Evolutionary conservation across 2,329 filamentous ascomycete species (phyloP), one percentile per base, ranked within the genome.

Genomic region (Colletotrichum sp.): DNA sequence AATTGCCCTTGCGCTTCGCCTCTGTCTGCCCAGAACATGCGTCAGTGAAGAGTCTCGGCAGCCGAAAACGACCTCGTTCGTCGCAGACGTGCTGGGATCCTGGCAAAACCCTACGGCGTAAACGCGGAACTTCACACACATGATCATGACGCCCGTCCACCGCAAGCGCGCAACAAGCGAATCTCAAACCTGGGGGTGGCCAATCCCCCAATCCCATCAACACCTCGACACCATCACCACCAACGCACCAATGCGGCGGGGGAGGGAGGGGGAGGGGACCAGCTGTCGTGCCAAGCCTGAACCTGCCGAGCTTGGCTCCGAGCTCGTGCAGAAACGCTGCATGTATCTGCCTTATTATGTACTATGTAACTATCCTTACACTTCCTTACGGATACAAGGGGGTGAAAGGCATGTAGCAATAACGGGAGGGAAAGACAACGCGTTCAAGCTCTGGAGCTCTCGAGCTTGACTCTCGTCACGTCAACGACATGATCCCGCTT

Each of bases 241-340:
- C 30, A 36, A 72, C 64, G 73, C 64, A 64, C 57, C n/a, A 57
- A 8, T 69, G 29, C 64, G 64, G 70, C 70, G 64, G 44, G 64
- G 69, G 52, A 59, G 72, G 69, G 15, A n/a, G 39, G 57, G 22
- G 34, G 69, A 39, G 22, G 39, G 63, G 27, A 32, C 57, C 69
- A 69, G 70, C 44, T 73, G 57, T 69, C 57, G 44, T 27, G 73
- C 73, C 73, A 76, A 76, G 73, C 39, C 57, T 65, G 64, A 69
- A 65, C 57, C 64, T 76, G 73, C 73, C 73, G 73, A 76, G 73
- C 73, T 76, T 73, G 73, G 73, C 73, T 32, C 73, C 73, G 73
- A 76, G 64, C 73, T 73, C 73, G 39, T 73, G 73, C 70, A 76
- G 69, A 67, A 64, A 55, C 19, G n/a, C 73, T 73, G 73, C 73